Evolutionary conservation across 2,329 filamentous ascomycete genomes (phyloP).

Genomic region (Diplodia scrobiculata): DNA sequence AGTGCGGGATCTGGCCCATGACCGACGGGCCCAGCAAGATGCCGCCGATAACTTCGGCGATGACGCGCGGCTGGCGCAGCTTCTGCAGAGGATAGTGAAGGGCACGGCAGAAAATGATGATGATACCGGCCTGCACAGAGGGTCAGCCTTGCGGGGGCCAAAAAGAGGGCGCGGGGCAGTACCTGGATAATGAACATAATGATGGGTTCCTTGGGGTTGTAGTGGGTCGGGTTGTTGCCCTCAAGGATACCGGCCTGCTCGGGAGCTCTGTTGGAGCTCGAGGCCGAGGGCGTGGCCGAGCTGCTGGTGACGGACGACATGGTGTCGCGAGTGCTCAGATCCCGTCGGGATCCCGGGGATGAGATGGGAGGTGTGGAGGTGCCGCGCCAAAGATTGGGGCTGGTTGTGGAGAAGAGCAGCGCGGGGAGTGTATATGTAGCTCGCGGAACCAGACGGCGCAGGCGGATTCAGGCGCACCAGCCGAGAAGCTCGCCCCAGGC

Average conservation of each 20-base stretch:
- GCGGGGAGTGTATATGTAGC: slow-evolving; percentile 1
- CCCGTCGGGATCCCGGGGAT: neutral
- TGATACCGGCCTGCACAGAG: slow-evolving; percentile 64
- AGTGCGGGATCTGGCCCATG: slow-evolving; percentile 81
- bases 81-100: slow-evolving; percentile 76
- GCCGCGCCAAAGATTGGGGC: neutral
- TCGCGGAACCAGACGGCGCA: too few relatives aligned
- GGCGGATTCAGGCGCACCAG: slow-evolving; percentile 12
- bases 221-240: slow-evolving; percentile 67
- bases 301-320: slow-evolving; percentile 27
- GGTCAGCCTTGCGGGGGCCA: neutral
- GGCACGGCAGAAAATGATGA: slow-evolving; percentile 72
- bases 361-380: neutral
- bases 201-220: slow-evolving; percentile 71
- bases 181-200: slow-evolving; percentile 76
- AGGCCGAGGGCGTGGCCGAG: slow-evolving; percentile 23
- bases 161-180: slow-evolving; percentile 19
- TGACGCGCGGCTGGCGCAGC: slow-evolving; percentile 77
- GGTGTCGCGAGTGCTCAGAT: neutral
- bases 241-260: slow-evolving; percentile 72
- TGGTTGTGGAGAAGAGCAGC: neutral
- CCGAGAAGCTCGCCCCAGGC: neutral
- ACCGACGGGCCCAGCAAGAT: slow-evolving; percentile 84
- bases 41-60: slow-evolving; percentile 82
- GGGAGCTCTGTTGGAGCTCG: slow-evolving; percentile 41